Conservation (phyloP, 306 rosid genomes). For the Echinosophora koreensis region DNA sequence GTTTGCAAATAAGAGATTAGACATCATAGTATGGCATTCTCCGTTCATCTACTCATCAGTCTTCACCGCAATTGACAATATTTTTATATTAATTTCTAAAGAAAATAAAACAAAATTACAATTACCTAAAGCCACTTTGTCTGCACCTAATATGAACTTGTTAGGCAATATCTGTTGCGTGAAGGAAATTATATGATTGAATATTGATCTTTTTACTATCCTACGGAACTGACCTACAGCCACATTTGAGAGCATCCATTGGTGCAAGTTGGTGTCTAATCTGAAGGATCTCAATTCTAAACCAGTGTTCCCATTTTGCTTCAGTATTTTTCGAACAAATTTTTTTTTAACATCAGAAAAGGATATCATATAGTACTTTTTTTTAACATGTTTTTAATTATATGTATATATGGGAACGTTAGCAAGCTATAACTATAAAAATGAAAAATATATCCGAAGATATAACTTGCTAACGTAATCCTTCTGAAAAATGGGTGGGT, state of each 20-base stretch:
- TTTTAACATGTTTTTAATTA: no score
- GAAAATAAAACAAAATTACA: not conserved
- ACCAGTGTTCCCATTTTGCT: not conserved
- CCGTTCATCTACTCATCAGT: constrained; percentile 23
- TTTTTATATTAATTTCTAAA: not conserved
- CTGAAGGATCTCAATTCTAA: constrained; percentile 24
- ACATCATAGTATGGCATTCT: not conserved
- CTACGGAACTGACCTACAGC: not conserved
- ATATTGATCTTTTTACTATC: not conserved
- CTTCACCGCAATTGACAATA: not conserved
- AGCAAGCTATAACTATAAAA: no score
- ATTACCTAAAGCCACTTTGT: constrained; percentile 20
- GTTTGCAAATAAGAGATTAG: not conserved
- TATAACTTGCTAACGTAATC: no score
- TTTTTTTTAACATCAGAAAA: no score
- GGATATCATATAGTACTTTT: no score
- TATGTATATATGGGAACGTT: no score
- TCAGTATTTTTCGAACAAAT: no score
- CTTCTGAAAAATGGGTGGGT: no score
- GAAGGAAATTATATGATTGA: constrained; percentile 1
- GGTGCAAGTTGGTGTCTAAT: not conserved
- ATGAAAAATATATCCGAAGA: no score
- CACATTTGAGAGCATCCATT: constrained; percentile 27
- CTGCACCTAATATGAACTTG: constrained; percentile 13
- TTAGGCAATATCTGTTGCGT: not conserved